A percentile compares a stretch with the other conserved stretches of the same genome.
Evolutionary conservation across 495 filamentous ascomycete genomes (phyloP).

Genomic region (Melanomma pulvis-pyrius): DNA sequence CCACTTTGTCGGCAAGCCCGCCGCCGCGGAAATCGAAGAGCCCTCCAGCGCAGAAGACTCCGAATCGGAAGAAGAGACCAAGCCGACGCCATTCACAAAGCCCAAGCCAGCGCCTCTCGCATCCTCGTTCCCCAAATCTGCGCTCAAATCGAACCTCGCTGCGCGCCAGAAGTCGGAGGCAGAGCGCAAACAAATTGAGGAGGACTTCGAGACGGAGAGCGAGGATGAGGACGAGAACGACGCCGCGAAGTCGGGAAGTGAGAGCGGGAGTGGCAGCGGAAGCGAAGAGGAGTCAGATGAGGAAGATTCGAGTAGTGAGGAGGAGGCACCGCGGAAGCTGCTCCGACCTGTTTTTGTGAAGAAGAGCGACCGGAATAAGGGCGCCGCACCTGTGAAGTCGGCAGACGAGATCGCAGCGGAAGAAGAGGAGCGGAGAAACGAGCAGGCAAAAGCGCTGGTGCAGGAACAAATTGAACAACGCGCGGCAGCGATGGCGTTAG

Average conservation of each 20-base stretch:
- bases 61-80: constrained; percentile 61
- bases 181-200: constrained; percentile 42
- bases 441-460: constrained; percentile 71
- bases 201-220: constrained; percentile 44
- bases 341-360: constrained; percentile 90
- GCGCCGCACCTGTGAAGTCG: constrained; percentile 21
- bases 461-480: constrained; percentile 86
- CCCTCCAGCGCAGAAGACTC: constrained; percentile 65
- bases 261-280: constrained; percentile 49
- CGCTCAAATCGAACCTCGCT: constrained; percentile 44
- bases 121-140: constrained; percentile 54
- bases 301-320: constrained; percentile 65
- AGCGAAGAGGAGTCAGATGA: constrained; percentile 61
- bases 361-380: constrained; percentile 68
- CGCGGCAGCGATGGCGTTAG: constrained; percentile 70
- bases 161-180: constrained; percentile 53
- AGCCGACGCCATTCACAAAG: constrained; percentile 37
- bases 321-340: constrained; percentile 59
- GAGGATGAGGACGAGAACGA: constrained; percentile 22
- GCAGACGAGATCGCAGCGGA: constrained; percentile 33
- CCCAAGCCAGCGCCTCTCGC: constrained; percentile 59
- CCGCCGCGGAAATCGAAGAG: constrained; percentile 63
- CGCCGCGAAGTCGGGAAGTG: constrained; percentile 28
- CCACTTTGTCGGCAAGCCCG: constrained; percentile 82
- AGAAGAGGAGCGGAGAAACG: constrained; percentile 33